phyloP scores from a whole-genome alignment of 495 filamentous ascomycete species.

The Xylaria nigripes region DNA sequence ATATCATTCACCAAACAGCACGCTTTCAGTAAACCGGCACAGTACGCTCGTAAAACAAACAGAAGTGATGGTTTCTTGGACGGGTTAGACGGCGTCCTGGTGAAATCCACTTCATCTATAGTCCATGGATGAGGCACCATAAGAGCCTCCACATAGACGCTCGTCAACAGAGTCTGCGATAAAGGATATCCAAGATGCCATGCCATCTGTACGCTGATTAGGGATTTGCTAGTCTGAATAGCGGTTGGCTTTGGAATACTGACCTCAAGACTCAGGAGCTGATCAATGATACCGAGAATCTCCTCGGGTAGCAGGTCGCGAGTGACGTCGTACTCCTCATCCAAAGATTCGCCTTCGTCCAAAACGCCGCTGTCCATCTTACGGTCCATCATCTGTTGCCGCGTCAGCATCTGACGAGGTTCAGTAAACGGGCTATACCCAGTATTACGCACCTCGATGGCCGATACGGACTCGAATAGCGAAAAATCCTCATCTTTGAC shows the following conservation, averaged over 20 bases:
- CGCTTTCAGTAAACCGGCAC: constrained; percentile 71
- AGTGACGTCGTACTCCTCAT: constrained; percentile 78
- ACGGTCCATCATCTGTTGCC: constrained; percentile 80
- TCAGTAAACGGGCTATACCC: neutral
- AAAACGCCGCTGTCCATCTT: constrained; percentile 96
- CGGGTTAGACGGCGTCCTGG: constrained; percentile 21
- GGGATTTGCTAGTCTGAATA: neutral
- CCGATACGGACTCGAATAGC: constrained; percentile 86
- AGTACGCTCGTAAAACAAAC: constrained; percentile 74
- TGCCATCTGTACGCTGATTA: constrained; percentile 57
- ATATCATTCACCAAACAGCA: constrained; percentile 71
- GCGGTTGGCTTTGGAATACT: constrained; percentile 9
- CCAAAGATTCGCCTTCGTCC: constrained; percentile 64
- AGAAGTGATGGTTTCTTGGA: constrained; percentile 44
- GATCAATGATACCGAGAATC: constrained; percentile 88
- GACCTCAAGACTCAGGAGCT: constrained; percentile 83
- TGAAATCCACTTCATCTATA: constrained; percentile 65
- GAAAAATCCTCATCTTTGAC: constrained; percentile 93
- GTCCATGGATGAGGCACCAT: constrained; percentile 59
- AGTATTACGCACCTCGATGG: constrained; percentile 62
- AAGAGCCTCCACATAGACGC: constrained; percentile 79
- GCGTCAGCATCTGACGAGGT: neutral
- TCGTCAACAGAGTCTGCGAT: constrained; percentile 92
- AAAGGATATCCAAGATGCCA: constrained; percentile 95
- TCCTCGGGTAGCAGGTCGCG: constrained; percentile 63